A percentile compares a stretch with the other conserved stretches of the same genome.
These are phyloP conservation scores for Pholiota adiposa DNA, from an alignment of 1,284 basidiomycete genomes.

Conservation along the genomic window DNA sequence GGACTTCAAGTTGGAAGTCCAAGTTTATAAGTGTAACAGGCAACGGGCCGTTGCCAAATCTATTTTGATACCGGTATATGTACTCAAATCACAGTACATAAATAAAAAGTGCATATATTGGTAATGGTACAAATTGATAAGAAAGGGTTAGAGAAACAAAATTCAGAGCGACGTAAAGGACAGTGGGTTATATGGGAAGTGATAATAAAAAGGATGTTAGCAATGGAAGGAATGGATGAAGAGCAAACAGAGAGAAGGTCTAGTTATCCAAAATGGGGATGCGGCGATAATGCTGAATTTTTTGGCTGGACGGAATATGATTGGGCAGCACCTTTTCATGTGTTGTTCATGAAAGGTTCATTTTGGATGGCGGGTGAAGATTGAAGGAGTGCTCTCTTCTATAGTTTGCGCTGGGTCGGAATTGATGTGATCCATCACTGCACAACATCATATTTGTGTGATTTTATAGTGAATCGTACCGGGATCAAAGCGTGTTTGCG, in stretches of 20 bases:
- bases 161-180: conserved; percentile 3
- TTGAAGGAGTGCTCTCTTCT: neutral
- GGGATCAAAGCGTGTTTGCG: neutral
- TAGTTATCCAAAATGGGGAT: conserved; percentile 6
- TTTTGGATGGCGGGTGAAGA: neutral
- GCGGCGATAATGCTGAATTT: neutral
- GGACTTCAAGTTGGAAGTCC: neutral
- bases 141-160: conserved; percentile 3
- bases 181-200: neutral
- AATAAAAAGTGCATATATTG: conserved; percentile 6
- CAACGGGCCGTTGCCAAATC: neutral
- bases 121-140: conserved; percentile 6
- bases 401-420: conserved; percentile 1
- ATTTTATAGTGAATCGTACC: neutral
- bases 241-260: neutral
- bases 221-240: neutral
- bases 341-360: neutral
- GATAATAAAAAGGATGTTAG: neutral
- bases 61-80: conserved; percentile 3
- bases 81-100: neutral
- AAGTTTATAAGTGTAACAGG: neutral
- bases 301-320: neutral
- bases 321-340: conserved; percentile 4
- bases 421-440: neutral
- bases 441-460: neutral